Conservation (phyloP, 2,329 filamentous ascomycete species). For the Nannizzia gypsea region DNA sequence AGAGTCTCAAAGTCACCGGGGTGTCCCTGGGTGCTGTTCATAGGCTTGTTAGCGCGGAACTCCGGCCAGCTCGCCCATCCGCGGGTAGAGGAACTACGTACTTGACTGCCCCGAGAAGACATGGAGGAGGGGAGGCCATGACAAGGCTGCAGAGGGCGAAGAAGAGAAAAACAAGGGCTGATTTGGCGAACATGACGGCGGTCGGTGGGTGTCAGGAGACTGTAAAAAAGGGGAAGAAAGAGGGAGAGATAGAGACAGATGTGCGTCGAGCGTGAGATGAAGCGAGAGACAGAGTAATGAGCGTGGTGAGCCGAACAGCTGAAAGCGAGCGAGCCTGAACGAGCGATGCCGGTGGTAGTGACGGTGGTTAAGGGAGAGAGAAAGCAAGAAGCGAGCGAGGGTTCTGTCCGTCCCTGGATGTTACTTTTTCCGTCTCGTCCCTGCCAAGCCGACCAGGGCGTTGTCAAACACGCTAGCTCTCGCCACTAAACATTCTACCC, state of each 20-base stretch:
- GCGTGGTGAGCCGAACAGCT: constrained; percentile 1
- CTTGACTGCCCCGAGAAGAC: constrained; percentile 42
- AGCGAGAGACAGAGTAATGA: constrained; percentile 5
- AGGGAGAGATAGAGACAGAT: constrained; percentile 10
- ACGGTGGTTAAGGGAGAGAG: background rate
- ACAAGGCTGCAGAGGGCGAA: constrained; percentile 35
- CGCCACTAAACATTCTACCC: background rate
- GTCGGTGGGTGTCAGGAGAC: background rate
- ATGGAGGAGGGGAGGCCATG: constrained; percentile 38
- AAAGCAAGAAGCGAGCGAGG: no score
- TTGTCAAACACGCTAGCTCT: background rate
- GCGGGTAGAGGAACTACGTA: constrained; percentile 20
- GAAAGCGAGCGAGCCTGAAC: background rate
- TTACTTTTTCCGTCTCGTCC: no score
- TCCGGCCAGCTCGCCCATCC: background rate
- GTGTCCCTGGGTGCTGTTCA: constrained; percentile 23
- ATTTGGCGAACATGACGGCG: constrained; percentile 37
- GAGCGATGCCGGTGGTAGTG: background rate
- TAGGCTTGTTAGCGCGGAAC: constrained; percentile 15
- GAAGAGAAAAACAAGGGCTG: constrained; percentile 32
- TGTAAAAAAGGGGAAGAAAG: constrained; percentile 3
- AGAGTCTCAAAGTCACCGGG: constrained; percentile 30
- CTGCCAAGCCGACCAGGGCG: background rate
- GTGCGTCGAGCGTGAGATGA: constrained; percentile 9
- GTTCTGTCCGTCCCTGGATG: no score